Evolutionary conservation across 345 rosid species (phyloP), one percentile per base, ranked within the genome.

Genomic region (Rubroshorea leprosula): DNA sequence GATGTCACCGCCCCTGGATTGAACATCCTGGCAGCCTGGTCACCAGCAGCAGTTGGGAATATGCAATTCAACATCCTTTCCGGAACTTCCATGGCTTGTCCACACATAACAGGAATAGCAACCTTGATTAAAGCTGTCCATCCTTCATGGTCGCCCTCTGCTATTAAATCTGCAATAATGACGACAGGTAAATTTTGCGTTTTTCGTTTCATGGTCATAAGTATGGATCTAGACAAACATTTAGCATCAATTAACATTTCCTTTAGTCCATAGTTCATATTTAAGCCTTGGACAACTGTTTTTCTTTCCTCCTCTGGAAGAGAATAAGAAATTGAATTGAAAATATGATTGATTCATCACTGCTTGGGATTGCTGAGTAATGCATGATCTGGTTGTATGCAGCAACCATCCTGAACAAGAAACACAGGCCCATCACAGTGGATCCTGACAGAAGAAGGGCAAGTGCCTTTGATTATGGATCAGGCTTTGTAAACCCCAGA

Each of bases 51-150:
- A 18, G 66, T 22, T 57, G 64, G 64, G 21, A 73, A 66, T 51
- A 60, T 80, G 74, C 68, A 73, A 6, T 77, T 51, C 57, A 77
- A 80, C 64, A 66, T 77, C 58, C 78, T 80, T 45, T 77, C 88
- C 3, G 95, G 90, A 13, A 83, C 95, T 52, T 87, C 90, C 31
- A 83, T 83, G 90, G 76, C 90, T 58, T 76, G 83, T 51, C 90
- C 88, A 23, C 95, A 87, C 55, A 74, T 82, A 21, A 74, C 85
- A 0, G 90, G 95, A 59, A 76, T 82, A 11, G 90, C 82, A 24
- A 71, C 86, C 56, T 70, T 80, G 76, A 66, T 80, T 54, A 80
- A 72, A 68, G 71, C 85, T 5, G 80, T 80, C 60, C 66, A 77
- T 62, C 81, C 81, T 4, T 57, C 68, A 0, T 80, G 85, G 85